Conservation (phyloP, 805 yeast species). For the Teunomyces funiuensis region DNA sequence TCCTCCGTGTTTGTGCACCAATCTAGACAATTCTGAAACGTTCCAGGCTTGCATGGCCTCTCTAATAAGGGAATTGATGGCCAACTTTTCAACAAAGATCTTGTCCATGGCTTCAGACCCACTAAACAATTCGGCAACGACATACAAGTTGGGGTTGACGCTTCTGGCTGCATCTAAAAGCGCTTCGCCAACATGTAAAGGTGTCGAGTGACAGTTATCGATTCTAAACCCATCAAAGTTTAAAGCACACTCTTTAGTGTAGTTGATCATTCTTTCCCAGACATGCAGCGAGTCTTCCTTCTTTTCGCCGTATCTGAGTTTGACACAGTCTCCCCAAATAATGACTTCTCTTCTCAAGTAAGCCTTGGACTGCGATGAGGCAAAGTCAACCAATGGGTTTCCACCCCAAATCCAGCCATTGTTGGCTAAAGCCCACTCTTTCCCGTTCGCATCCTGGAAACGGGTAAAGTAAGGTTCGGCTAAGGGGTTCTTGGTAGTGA, state of each 20-base stretch:
- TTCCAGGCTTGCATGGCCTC: conserved; percentile 98
- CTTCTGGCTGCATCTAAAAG: conserved; percentile 84
- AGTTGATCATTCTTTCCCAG: conserved; percentile 85
- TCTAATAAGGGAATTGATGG: conserved; percentile 83
- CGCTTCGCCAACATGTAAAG: conserved; percentile 89
- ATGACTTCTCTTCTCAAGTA: conserved; percentile 90
- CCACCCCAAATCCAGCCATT: conserved; percentile 99
- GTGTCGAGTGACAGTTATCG: conserved; percentile 96
- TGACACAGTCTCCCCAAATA: conserved; percentile 97
- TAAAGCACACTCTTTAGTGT: conserved; percentile 68
- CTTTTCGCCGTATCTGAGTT: conserved; percentile 75
- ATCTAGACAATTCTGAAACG: conserved; percentile 78
- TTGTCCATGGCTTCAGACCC: conserved; percentile 92
- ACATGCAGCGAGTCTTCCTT: conserved; percentile 84
- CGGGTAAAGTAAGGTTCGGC: conserved; percentile 88
- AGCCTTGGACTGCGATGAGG: conserved; percentile 73
- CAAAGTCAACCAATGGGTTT: conserved; percentile 90
- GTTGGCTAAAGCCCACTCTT: conserved; percentile 75
- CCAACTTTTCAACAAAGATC: conserved; percentile 85
- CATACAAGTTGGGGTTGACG: conserved; percentile 81
- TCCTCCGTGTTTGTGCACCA: conserved; percentile 92
- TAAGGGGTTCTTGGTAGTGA: conserved; percentile 54
- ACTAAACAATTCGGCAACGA: conserved; percentile 90
- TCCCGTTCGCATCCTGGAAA: conserved; percentile 52
- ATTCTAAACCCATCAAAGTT: conserved; percentile 86